Evolutionary conservation across 441 rosid species (phyloP).

Genomic region (Corymbia citriodora): DNA sequence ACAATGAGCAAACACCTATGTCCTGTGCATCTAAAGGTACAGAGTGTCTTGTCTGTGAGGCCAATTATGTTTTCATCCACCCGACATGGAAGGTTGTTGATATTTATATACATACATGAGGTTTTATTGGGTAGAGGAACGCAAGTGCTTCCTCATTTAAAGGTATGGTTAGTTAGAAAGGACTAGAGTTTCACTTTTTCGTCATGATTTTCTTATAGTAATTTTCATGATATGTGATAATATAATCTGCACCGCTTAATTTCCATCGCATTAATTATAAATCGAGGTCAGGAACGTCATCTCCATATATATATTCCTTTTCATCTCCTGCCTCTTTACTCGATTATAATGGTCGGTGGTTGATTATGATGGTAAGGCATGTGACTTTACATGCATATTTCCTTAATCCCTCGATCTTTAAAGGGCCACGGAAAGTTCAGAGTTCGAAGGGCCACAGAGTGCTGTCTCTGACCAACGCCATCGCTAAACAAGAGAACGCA

Average conservation of each 20-base stretch:
- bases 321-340: background rate
- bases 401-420: background rate
- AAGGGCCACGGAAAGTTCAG: background rate
- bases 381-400: background rate
- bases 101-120: background rate
- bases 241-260: too few relatives aligned
- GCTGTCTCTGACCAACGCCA: background rate
- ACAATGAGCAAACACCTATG: background rate
- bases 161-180: background rate
- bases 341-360: background rate
- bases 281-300: background rate
- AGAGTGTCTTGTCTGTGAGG: background rate
- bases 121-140: background rate
- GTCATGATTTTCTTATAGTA: too few relatives aligned
- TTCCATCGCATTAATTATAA: background rate
- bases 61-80: background rate
- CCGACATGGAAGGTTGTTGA: background rate
- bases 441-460: background rate
- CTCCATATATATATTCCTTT: background rate
- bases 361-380: background rate
- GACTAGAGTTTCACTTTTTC: background rate
- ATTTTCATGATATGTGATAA: background rate
- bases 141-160: background rate
- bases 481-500: background rate
- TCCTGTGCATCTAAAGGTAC: background rate